Evolutionary conservation across 2,329 filamentous ascomycete species (phyloP).

Genomic region (Ophiocordyceps sinensis): DNA sequence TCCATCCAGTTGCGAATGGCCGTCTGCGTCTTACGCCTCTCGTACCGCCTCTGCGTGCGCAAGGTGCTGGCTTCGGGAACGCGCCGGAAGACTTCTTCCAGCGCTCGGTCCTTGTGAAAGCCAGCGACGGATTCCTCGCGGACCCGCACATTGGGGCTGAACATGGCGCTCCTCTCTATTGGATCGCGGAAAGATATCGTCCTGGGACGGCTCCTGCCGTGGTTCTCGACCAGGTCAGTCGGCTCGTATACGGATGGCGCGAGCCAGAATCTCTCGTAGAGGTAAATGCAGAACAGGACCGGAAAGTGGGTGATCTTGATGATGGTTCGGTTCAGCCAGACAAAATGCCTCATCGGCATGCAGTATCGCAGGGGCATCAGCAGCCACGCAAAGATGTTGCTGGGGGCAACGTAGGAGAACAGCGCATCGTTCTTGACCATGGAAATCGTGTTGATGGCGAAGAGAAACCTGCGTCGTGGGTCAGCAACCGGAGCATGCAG

Average conservation of each 20-base stretch:
- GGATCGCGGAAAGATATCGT: slow-evolving; percentile 44
- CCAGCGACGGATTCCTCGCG: slow-evolving; percentile 80
- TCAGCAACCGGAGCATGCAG: slow-evolving; percentile 1
- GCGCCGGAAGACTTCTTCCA: slow-evolving; percentile 80
- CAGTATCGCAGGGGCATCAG: slow-evolving; percentile 69
- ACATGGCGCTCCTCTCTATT: slow-evolving; percentile 43
- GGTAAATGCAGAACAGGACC: slow-evolving; percentile 70
- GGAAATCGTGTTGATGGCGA: slow-evolving; percentile 91
- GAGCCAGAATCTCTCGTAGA: slow-evolving; percentile 73
- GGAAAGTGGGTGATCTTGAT: slow-evolving; percentile 89
- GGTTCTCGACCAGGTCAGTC: slow-evolving; percentile 70
- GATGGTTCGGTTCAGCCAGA: slow-evolving; percentile 74
- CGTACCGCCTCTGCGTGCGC: slow-evolving; percentile 43
- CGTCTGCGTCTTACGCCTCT: slow-evolving; percentile 60
- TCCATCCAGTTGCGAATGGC: slow-evolving; percentile 90
- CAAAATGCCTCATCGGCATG: slow-evolving; percentile 67
- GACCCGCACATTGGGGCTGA: slow-evolving; percentile 57
- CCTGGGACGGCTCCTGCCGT: slow-evolving; percentile 33
- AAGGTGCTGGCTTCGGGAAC: slow-evolving; percentile 51
- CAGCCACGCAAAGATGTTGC: slow-evolving; percentile 83
- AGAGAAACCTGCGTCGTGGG: slow-evolving; percentile 48
- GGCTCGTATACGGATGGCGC: slow-evolving; percentile 65
- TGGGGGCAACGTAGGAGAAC: slow-evolving; percentile 85
- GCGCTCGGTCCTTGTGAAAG: slow-evolving; percentile 74
- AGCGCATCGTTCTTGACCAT: slow-evolving; percentile 97